Percentiles rank a stretch among this genome's conserved stretches.
phyloP scores from a whole-genome alignment of 2,329 filamentous ascomycete species.

The Fusarium vanettenii region DNA sequence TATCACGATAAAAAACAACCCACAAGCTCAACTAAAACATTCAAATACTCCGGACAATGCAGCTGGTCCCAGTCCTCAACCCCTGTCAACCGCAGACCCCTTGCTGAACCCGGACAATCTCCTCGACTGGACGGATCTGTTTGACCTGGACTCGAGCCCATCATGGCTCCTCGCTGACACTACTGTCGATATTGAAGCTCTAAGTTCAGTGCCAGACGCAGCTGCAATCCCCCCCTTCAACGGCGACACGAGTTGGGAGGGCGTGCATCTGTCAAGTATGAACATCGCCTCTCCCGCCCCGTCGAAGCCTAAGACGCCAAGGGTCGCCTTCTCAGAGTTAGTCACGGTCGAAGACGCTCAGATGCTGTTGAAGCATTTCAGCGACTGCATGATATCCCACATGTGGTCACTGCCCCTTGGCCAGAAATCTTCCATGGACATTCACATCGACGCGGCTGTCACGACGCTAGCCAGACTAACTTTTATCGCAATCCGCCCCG shows the following conservation, averaged over 20 bases:
- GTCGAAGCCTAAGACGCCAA: background rate
- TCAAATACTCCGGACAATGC: background rate
- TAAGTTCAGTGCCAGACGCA: background rate
- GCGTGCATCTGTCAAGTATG: background rate
- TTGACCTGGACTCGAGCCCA: conserved; percentile 2
- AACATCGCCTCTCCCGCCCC: background rate
- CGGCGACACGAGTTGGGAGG: background rate
- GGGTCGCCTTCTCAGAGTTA: background rate
- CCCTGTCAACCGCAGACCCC: background rate
- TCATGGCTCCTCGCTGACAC: background rate
- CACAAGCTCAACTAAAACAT: background rate
- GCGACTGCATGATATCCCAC: background rate
- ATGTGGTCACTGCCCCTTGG: background rate
- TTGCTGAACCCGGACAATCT: background rate
- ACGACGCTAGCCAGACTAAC: background rate
- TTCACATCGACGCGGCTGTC: background rate
- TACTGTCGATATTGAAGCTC: background rate
- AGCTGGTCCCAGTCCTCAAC: background rate
- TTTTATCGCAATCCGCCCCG: background rate
- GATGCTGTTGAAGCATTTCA: background rate
- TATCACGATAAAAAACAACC: background rate
- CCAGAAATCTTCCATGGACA: background rate
- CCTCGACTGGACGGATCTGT: conserved; percentile 13
- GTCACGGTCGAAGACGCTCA: background rate
- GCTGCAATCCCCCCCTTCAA: background rate